A percentile compares a stretch with the other conserved stretches of the same genome.
Conservation (phyloP, 495 filamentous ascomycete genomes). For the Pseudomonodictys pantanalensis region DNA sequence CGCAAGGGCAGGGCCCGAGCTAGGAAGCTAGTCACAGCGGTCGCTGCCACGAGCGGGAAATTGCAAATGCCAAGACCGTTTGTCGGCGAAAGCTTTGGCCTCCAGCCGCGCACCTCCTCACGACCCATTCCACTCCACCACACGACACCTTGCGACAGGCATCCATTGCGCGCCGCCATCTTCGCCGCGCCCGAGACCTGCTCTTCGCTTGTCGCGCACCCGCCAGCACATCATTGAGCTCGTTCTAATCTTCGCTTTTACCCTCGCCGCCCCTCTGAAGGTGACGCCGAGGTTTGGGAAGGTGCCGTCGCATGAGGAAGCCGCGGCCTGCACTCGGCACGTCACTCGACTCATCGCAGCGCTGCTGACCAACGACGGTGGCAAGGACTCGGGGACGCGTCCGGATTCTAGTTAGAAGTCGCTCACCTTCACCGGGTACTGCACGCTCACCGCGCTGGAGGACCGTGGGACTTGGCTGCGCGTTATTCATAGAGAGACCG, state of each 20-base stretch:
- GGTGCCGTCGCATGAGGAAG: slow-evolving; percentile 12
- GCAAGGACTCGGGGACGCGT: not conserved
- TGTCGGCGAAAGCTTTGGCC: not conserved
- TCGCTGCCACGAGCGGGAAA: too few species aligned
- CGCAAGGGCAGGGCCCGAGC: too few species aligned
- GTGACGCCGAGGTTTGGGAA: not conserved
- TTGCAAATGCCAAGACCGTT: slow-evolving; percentile 5
- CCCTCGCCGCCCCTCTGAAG: not conserved
- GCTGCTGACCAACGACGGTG: not conserved
- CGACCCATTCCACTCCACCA: slow-evolving; percentile 4
- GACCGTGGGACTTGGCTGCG: not conserved
- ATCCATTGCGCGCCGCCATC: not conserved
- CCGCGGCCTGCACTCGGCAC: not conserved
- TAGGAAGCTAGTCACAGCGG: too few species aligned
- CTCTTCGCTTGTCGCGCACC: not conserved
- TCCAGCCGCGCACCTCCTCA: slow-evolving; percentile 3
- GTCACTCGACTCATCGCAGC: slow-evolving; percentile 2
- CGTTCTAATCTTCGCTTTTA: not conserved
- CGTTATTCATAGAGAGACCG: slow-evolving; percentile 15
- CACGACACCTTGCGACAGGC: slow-evolving; percentile 1
- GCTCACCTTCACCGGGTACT: not conserved
- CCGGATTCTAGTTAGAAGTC: slow-evolving; percentile 18
- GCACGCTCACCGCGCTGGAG: too few species aligned
- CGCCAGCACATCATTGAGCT: not conserved
- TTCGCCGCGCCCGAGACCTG: not conserved